A percentile compares a stretch with the other conserved stretches of the same genome.
These are phyloP conservation scores for Citrus cavaleriei DNA, from an alignment of 345 rosid genomes.

Conservation along the genomic window DNA sequence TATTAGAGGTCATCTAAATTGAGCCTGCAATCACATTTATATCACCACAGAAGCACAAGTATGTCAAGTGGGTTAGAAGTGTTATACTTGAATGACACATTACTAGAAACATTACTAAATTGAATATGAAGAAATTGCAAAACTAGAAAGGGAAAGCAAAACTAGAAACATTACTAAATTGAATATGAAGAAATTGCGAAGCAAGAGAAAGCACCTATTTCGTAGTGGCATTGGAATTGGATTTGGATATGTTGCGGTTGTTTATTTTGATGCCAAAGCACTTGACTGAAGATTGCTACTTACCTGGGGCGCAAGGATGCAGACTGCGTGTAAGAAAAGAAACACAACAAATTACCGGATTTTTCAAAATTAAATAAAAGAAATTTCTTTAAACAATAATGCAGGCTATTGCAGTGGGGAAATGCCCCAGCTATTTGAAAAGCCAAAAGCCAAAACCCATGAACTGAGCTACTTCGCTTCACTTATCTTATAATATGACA, in stretches of 20 bases:
- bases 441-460: constrained; percentile 16
- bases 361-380: background rate
- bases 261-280: constrained; percentile 25
- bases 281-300: constrained; percentile 12
- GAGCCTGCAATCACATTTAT: background rate
- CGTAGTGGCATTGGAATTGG: constrained; percentile 23
- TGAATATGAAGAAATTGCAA: background rate
- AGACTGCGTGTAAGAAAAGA: background rate
- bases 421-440: constrained; percentile 15
- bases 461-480: background rate
- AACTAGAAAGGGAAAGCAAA: too few relatives aligned
- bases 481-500: background rate
- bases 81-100: constrained; percentile 71
- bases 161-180: background rate
- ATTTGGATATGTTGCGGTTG: background rate
- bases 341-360: too few relatives aligned
- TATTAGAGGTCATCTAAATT: background rate
- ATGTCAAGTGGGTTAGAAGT: background rate
- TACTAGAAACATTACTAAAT: background rate
- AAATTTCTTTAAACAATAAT: too few relatives aligned
- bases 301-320: constrained; percentile 5
- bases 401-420: background rate
- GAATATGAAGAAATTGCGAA: background rate
- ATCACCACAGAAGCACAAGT: background rate
- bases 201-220: constrained; percentile 30